Evolutionary conservation across 495 filamentous ascomycete genomes (phyloP), one percentile per base, ranked within the genome.

Genomic region (Penicillium dipodomyicola): DNA sequence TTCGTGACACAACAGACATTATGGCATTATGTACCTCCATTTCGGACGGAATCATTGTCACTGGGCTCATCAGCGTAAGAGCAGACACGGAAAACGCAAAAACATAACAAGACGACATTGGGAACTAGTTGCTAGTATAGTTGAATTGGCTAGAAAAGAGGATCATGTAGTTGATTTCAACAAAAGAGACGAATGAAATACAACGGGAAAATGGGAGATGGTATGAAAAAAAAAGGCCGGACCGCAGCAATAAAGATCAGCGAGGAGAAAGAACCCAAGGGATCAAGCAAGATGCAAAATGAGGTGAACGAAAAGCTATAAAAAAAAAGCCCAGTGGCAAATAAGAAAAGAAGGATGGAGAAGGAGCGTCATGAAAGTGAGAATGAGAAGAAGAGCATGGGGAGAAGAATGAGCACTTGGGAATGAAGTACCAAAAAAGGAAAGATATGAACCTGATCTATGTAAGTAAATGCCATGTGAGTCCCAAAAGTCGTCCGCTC

Each of bases 401-500:
- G 33, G 49, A 52, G 55, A 49, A 49, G 33, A 39, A 47, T 20
- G 53, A 57, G 27, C 57, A 49, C 48, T 45, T 57, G 52, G 53
- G 43, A 60, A 62, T 45, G 25, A 54, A 32, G 33, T 41, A 50
- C 39, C 49, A 56, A 41, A 62, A 62, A 63, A 67, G 56, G 56
- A 74, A 71, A 72, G 60, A 70, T 69, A 69, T 72, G 66, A 73
- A 65, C 67, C 72, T 67, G 65, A 69, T 77, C 71, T 75, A 77
- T 77, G 70, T 72, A 73, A 66, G 59, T 68, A 61, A 68, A 74
- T 75, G 71, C 72, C 72, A 74, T 74, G 74, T 71, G 67, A 74
- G 63, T 71, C 68, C 71, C 68, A 77, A 72, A 74, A 74, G 67
- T 70, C 65, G 67, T 69, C 68, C 65, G 69, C 68, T 75, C 68